Evolutionary conservation across 139 green algal species (phyloP), one percentile per base, ranked within the genome.

Genomic region (Axilococcus clingmanii): DNA sequence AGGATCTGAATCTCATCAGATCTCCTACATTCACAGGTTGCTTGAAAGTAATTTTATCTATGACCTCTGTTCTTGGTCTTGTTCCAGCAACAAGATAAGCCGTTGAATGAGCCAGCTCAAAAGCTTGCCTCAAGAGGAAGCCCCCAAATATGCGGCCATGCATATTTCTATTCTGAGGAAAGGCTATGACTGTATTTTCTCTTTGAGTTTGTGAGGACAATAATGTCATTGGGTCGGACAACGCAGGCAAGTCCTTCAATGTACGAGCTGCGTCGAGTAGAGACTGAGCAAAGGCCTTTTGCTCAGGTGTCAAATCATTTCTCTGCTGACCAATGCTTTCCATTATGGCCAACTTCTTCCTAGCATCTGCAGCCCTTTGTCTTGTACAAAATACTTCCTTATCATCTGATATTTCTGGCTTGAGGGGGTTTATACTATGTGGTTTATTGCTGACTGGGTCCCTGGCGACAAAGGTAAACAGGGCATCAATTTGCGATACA

Each of bases 71-170:
- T 20, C 30, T 29, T 0, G 83, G 83, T 23, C 83, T 50, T 4
- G 14, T 52, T 16, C 80, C 84, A 12, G 65, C 75, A 57, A 92
- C 89, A 52, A 81, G 60, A 66, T 93, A 91, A n/a, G 62, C 63
- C 14, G 76, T 85, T 9, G 78, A 66, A 54, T 90, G 89, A 0
- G 78, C 85, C 34, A 94, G 66, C 68, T 94, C 85, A 66, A 80
- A 94, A 0, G 85, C 85, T 1, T 81, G 72, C 53, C 84, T 58
- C 81, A 93, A 89, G 6, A 94, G 68, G 49, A 94, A 92, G 29
- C 84, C 84, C 0, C 84, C 84, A 57, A 94, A 94, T 7, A 94
- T 69, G 31, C 81, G 71, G 24, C 78, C 67, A 32, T 79, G 63
- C 30, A 84, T 74, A 58, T 90, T 90, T 15, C 78, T 62, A 41